phyloP scores from a whole-genome alignment of 495 filamentous ascomycete genomes.

The Paragyromitra xinjiangensis region DNA sequence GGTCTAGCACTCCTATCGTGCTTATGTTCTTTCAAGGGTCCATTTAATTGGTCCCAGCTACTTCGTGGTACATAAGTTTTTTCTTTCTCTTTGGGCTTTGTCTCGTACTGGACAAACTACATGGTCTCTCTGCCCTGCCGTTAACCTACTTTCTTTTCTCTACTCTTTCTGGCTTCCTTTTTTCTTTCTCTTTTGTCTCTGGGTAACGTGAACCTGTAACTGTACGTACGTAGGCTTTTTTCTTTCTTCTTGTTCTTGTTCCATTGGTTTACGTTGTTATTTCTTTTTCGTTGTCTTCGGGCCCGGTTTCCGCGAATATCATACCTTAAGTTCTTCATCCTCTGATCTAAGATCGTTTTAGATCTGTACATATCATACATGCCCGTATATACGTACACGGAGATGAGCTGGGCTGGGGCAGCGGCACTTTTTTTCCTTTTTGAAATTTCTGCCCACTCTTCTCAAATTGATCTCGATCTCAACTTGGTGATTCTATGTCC shows the following conservation, averaged over 20 bases:
- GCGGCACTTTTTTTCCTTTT: conserved; percentile 7
- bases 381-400: conserved; percentile 47
- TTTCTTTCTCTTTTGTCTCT: conserved; percentile 10
- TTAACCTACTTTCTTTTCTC: conserved; percentile 25
- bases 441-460: conserved; percentile 14
- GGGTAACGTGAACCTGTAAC: conserved; percentile 38
- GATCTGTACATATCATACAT: conserved; percentile 53
- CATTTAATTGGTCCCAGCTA: conserved; percentile 16
- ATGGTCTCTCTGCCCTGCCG: conserved; percentile 21
- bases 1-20: conserved; percentile 22
- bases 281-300: conserved; percentile 15
- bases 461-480: conserved; percentile 20
- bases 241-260: conserved; percentile 23
- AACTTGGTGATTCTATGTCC: conserved; percentile 12
- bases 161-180: conserved; percentile 6
- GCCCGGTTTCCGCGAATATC: conserved; percentile 33
- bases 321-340: conserved; percentile 32
- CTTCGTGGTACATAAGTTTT: conserved; percentile 44
- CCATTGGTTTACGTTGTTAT: conserved; percentile 25
- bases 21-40: conserved; percentile 20
- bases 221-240: conserved; percentile 38
- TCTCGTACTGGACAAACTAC: conserved; percentile 28
- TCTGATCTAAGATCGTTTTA: conserved; percentile 36
- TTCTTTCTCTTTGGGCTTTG: conserved; percentile 14
- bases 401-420: conserved; percentile 7